phyloP scores from a whole-genome alignment of 2,329 filamentous ascomycete genomes.

The Dactylellina haptotyla region DNA sequence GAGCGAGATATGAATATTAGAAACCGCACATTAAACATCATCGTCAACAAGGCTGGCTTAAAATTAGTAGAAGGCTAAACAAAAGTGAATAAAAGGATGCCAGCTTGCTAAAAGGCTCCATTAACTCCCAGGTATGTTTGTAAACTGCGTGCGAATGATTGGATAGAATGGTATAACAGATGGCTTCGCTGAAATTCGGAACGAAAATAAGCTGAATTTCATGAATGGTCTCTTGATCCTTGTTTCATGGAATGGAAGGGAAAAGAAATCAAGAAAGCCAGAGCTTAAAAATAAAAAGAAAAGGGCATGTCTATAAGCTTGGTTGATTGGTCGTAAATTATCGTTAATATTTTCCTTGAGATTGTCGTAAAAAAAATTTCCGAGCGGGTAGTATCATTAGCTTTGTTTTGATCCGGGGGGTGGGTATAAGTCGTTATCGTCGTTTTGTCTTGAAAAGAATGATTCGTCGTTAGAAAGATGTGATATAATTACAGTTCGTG shows the following conservation, averaged over 20 bases:
- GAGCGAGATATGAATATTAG: constrained; percentile 1
- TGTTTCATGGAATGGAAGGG: not conserved
- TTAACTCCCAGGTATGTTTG: constrained; percentile 10
- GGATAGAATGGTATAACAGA: constrained; percentile 13
- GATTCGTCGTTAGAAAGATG: not conserved
- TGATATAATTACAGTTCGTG: constrained; percentile 28
- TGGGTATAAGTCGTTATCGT: constrained; percentile 45
- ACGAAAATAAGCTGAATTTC: not conserved
- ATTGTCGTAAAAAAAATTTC: constrained; percentile 3
- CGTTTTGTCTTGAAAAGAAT: constrained; percentile 4
- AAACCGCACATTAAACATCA: constrained; percentile 11
- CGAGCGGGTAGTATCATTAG: constrained; percentile 19
- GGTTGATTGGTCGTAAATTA: constrained; percentile 27
- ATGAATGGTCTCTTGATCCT: not conserved
- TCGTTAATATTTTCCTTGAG: constrained; percentile 4
- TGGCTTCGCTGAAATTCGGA: constrained; percentile 16
- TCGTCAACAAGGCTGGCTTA: not conserved
- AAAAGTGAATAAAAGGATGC: constrained; percentile 7
- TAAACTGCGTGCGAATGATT: constrained; percentile 6
- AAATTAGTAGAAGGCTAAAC: not conserved
- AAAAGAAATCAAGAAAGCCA: constrained; percentile 8
- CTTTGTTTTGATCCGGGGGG: not conserved
- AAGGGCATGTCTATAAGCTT: constrained; percentile 37
- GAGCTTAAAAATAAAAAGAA: constrained; percentile 5
- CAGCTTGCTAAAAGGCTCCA: constrained; percentile 2